Evolutionary conservation across 805 yeast genomes (phyloP).

Genomic region (Jamesozyma lodderae): DNA sequence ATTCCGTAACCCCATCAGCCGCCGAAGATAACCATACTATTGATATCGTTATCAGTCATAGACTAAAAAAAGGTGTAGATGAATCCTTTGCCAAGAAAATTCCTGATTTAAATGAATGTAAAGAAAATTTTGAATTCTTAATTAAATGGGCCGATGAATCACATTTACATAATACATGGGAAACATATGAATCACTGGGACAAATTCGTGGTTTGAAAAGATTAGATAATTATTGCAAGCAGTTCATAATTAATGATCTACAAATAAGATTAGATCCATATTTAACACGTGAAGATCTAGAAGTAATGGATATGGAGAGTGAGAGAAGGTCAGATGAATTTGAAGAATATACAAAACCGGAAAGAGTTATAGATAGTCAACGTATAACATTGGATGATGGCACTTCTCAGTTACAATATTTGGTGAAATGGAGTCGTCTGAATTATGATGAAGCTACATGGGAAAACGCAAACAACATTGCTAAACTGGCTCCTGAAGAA

Average conservation of each 20-base stretch:
- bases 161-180: slow-evolving; percentile 95
- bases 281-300: slow-evolving; percentile 86
- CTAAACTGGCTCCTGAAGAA: slow-evolving; percentile 70
- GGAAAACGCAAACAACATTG: slow-evolving; percentile 89
- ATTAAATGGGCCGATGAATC: slow-evolving; percentile 85
- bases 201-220: slow-evolving; percentile 65
- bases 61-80: slow-evolving; percentile 18
- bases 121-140: slow-evolving; percentile 47
- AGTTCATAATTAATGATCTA: slow-evolving; percentile 60
- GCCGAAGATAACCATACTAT: slow-evolving; percentile 30
- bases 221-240: slow-evolving; percentile 83
- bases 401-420: slow-evolving; percentile 61
- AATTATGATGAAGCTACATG: slow-evolving; percentile 95
- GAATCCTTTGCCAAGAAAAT: slow-evolving; percentile 26
- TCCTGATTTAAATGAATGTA: slow-evolving; percentile 42
- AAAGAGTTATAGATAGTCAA: slow-evolving; percentile 80
- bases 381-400: slow-evolving; percentile 51
- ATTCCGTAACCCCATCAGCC: slow-evolving; percentile 22
- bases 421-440: slow-evolving; percentile 88
- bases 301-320: slow-evolving; percentile 83
- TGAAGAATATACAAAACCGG: slow-evolving; percentile 77
- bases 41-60: slow-evolving; percentile 24
- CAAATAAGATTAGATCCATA: slow-evolving; percentile 70
- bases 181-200: slow-evolving; percentile 47
- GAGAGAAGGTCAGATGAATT: slow-evolving; percentile 79